Evolutionary conservation across 1,139 yeast genomes (phyloP).

Genomic region (Yamadazyma dushanensis): DNA sequence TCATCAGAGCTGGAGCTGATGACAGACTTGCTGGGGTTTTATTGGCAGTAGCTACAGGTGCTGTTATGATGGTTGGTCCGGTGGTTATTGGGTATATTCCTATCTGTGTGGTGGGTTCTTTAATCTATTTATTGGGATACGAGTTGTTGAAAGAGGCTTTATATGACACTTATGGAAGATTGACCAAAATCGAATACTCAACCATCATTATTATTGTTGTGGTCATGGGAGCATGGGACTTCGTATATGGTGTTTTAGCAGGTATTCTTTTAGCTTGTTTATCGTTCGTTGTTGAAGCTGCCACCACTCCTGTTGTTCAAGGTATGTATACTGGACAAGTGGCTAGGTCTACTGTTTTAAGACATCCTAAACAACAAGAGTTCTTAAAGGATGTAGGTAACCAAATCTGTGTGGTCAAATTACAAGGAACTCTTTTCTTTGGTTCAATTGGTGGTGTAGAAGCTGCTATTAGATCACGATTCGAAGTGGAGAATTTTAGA

Average conservation of each 20-base stretch:
- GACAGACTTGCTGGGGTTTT: conserved; percentile 83
- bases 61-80: conserved; percentile 86
- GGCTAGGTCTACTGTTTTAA: conserved; percentile 87
- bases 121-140: conserved; percentile 86
- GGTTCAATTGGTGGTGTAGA: conserved; percentile 96
- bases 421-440: conserved; percentile 87
- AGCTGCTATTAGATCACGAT: conserved; percentile 62
- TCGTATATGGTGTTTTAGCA: conserved; percentile 86
- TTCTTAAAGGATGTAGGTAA: conserved; percentile 84
- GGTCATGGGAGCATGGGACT: conserved; percentile 95
- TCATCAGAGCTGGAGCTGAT: conserved; percentile 93
- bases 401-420: conserved; percentile 83
- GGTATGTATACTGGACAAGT: conserved; percentile 85
- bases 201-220: conserved; percentile 84
- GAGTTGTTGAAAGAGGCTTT: conserved; percentile 86
- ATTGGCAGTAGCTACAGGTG: conserved; percentile 77
- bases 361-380: conserved; percentile 88
- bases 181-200: conserved; percentile 73
- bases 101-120: conserved; percentile 90
- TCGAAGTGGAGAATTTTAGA: conserved; percentile 57
- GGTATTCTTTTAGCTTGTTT: conserved; percentile 91
- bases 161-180: conserved; percentile 78
- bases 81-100: conserved; percentile 92
- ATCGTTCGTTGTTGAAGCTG: conserved; percentile 88
- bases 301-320: conserved; percentile 76